These are phyloP conservation scores for Cajanus cajan DNA, from an alignment of 306 rosid genomes.

Conservation along the genomic window DNA sequence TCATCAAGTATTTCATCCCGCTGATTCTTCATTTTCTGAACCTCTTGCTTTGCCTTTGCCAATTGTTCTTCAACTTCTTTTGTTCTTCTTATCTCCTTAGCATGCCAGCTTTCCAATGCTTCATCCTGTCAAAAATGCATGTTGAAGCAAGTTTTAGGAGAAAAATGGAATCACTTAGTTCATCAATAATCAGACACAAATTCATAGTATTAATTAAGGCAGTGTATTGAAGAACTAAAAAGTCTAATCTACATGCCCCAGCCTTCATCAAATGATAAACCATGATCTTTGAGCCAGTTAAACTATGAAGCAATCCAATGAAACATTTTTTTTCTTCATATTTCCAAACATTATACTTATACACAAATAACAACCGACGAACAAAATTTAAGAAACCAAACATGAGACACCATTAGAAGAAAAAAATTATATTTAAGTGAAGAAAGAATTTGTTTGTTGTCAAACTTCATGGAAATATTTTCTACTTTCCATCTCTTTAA, in stretches of 20 bases:
- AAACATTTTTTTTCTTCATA: not conserved
- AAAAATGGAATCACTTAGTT: slow-evolving; percentile 23
- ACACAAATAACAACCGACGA: slow-evolving; percentile 1
- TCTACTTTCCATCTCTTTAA: slow-evolving; percentile 47
- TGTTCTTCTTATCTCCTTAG: slow-evolving; percentile 54
- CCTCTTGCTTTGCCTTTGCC: slow-evolving; percentile 49
- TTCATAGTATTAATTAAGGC: slow-evolving; percentile 7
- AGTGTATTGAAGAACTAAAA: not conserved
- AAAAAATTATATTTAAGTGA: not conserved
- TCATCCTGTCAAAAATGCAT: slow-evolving; percentile 54
- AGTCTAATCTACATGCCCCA: not conserved
- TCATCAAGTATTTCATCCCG: slow-evolving; percentile 43
- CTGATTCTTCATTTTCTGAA: slow-evolving; percentile 49
- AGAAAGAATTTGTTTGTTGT: slow-evolving; percentile 43
- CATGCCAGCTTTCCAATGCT: slow-evolving; percentile 48
- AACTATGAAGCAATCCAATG: not conserved
- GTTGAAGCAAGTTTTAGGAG: slow-evolving; percentile 28
- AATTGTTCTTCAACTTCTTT: slow-evolving; percentile 59
- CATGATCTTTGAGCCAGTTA: not conserved
- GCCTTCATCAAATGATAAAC: not conserved
- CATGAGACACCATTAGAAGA: slow-evolving; percentile 1
- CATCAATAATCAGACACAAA: slow-evolving; percentile 22
- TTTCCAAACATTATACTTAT: not conserved
- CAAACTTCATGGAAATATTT: slow-evolving; percentile 44
- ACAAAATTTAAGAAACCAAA: not conserved